These are phyloP conservation scores for Sextonia rubra DNA, from an alignment of 164 flowering plant species.

Conservation along the genomic window DNA sequence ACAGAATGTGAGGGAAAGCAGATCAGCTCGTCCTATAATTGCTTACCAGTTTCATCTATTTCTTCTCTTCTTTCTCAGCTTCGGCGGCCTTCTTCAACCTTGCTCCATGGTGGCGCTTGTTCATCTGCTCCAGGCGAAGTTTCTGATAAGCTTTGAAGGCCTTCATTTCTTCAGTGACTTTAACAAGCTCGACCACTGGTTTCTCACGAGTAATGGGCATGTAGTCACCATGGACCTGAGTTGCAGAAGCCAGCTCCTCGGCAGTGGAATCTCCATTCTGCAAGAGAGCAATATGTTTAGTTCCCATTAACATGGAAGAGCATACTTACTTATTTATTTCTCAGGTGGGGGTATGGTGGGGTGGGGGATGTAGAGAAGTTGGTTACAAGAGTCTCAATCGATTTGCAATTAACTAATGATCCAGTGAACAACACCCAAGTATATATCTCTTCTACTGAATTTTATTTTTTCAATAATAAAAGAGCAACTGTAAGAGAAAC, in stretches of 20 bases:
- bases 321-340: too few relatives aligned
- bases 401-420: too few relatives aligned
- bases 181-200: constrained; percentile 39
- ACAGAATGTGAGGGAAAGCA: too few relatives aligned
- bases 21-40: too few relatives aligned
- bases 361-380: too few relatives aligned
- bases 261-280: constrained; percentile 45
- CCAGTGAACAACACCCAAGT: too few relatives aligned
- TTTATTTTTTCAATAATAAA: too few relatives aligned
- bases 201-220: constrained; percentile 41
- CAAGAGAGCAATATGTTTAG: background rate
- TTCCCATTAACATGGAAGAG: too few relatives aligned
- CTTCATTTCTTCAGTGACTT: constrained; percentile 45
- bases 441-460: too few relatives aligned
- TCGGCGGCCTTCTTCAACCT: constrained; percentile 55
- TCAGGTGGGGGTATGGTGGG: too few relatives aligned
- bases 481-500: background rate
- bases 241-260: constrained; percentile 42
- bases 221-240: constrained; percentile 39
- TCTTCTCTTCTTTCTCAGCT: constrained; percentile 65
- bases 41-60: constrained; percentile 8
- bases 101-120: constrained; percentile 38
- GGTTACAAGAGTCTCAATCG: too few relatives aligned
- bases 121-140: constrained; percentile 43
- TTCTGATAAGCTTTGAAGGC: constrained; percentile 49